Evolutionary conservation across 2,329 filamentous ascomycete genomes (phyloP), one percentile per base, ranked within the genome.

Genomic region (Phaeosphaeriaceae sp.): DNA sequence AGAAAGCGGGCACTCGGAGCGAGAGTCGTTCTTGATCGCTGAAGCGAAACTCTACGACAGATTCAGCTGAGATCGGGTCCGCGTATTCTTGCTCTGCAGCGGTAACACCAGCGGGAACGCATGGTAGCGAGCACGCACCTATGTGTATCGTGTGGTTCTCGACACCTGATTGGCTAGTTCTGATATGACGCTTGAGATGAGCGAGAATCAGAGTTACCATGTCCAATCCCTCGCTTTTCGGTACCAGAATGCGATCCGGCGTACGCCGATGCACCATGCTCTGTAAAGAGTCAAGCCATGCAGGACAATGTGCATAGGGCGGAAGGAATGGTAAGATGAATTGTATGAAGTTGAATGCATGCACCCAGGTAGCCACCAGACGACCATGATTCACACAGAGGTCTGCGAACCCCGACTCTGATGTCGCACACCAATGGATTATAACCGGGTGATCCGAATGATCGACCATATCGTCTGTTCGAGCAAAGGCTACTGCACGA

Each of bases 51-150:
- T 40, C 35, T 40, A 40, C 35, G 15, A 49, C 49, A 53, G 30
- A 52, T 53, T 56, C 32, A 50, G 56, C 54, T 65, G 59, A 62
- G 59, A 54, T 61, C 55, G 60, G 58, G 49, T 24, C 28, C 51
- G 24, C 49, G 50, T 61, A 30, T 32, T 59, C 58, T 66, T 35
- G 59, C 60, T 68, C 64, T 15, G 57, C 65, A 63, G 59, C 53
- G 58, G 58, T 55, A 60, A 68, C 65, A 43, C 50, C 60, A 69
- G 67, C 63, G 60, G 57, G 59, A 56, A 58, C 62, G 64, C 59
- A 62, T 57, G 32, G 52, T 59, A 60, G 65, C 62, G 61, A 67
- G 55, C 49, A 68, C 62, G 66, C 53, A 59, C 55, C 59, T 49
- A 47, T 50, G 54, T 58, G 48, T 50, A 49, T 44, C 46, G 22